Evolutionary conservation across 2,329 filamentous ascomycete species (phyloP).

Genomic region (Pseudomassariella vexata): DNA sequence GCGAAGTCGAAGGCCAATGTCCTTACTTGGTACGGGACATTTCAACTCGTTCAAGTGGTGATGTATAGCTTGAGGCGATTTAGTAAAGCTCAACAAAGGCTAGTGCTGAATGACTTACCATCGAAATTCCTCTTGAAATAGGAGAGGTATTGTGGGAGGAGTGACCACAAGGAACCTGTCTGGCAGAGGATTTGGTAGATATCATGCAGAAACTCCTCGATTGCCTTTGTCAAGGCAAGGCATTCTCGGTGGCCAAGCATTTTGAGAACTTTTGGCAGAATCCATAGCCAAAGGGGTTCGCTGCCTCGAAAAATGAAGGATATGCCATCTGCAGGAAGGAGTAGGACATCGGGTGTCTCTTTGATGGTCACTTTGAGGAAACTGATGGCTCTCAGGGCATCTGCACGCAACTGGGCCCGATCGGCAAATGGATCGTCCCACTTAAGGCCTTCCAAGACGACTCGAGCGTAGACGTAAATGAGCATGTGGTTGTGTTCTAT

Average conservation of each 20-base stretch:
- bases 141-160: conserved; percentile 35
- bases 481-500: conserved; percentile 77
- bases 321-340: conserved; percentile 33
- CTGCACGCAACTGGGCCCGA: conserved; percentile 45
- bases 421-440: conserved; percentile 65
- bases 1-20: conserved; percentile 20
- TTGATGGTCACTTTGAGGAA: conserved; percentile 71
- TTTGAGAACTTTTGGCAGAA: conserved; percentile 51
- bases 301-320: conserved; percentile 45
- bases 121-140: conserved; percentile 45
- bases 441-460: conserved; percentile 65
- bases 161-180: conserved; percentile 40
- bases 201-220: conserved; percentile 48
- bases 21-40: conserved; percentile 17
- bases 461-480: conserved; percentile 76
- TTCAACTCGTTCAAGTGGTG: conserved; percentile 20
- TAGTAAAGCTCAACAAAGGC: conserved; percentile 6
- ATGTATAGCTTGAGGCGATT: conserved; percentile 15
- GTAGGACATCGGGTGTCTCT: conserved; percentile 67
- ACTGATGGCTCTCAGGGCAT: conserved; percentile 67
- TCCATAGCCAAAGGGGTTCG: conserved; percentile 62
- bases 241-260: conserved; percentile 49
- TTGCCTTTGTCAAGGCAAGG: conserved; percentile 39
- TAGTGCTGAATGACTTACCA: conserved; percentile 29
- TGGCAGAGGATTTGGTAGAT: conserved; percentile 39